Percentiles rank a stretch among this genome's conserved stretches.
Conservation (phyloP, 768 basidiomycete genomes). For the Tulasnella sp. region DNA sequence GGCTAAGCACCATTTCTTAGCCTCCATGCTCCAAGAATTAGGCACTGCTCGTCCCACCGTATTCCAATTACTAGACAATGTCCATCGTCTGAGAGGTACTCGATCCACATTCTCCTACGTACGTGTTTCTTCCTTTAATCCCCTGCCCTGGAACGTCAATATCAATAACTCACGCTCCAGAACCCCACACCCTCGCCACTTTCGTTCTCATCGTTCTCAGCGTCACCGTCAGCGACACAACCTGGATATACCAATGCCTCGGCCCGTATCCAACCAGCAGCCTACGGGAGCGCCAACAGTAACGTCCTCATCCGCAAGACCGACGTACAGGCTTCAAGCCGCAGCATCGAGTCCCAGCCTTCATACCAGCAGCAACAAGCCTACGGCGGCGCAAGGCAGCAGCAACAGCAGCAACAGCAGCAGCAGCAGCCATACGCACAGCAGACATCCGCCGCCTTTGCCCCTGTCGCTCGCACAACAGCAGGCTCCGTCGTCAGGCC, state of each 20-base stretch:
- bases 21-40: slow-evolving; percentile 86
- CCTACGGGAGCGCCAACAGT: not conserved
- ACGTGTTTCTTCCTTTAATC: slow-evolving; percentile 14
- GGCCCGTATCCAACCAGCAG: slow-evolving; percentile 10
- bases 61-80: slow-evolving; percentile 72
- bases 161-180: slow-evolving; percentile 17
- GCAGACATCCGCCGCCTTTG: not conserved
- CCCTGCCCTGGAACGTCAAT: slow-evolving; percentile 7
- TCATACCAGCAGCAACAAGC: not conserved
- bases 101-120: slow-evolving; percentile 68
- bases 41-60: slow-evolving; percentile 76
- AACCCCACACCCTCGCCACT: slow-evolving; percentile 14
- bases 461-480: not conserved
- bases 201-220: slow-evolving; percentile 13
- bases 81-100: slow-evolving; percentile 81
- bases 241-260: slow-evolving; percentile 14
- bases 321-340: not conserved
- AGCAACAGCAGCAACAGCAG: not conserved
- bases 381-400: too few relatives aligned
- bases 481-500: not conserved
- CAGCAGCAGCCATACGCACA: not conserved
- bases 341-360: too few relatives aligned
- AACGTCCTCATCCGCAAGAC: not conserved
- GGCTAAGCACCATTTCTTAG: slow-evolving; percentile 31
- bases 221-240: slow-evolving; percentile 13